These are phyloP conservation scores for Colletotrichum coccodes DNA, from an alignment of 2,329 filamentous ascomycete species.

Conservation along the genomic window DNA sequence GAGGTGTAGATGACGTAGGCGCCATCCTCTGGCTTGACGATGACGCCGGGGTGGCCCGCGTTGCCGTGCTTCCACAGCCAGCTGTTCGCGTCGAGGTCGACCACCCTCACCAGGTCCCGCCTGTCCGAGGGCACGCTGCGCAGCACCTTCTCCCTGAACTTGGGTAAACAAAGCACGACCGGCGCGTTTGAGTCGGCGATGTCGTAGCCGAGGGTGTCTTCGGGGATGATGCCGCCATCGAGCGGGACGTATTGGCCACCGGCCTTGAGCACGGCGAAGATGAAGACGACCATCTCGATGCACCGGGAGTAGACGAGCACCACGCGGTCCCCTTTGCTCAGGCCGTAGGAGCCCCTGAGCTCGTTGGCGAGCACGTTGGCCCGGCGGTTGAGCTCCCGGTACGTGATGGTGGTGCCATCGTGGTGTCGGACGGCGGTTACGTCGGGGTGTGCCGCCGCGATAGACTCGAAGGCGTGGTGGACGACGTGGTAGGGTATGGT, in stretches of 20 bases:
- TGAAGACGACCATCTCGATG: conserved; percentile 66
- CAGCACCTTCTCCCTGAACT: conserved; percentile 28
- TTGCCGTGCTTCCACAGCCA: conserved; percentile 30
- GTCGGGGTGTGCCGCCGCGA: conserved; percentile 47
- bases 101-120: conserved; percentile 18
- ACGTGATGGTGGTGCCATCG: conserved; percentile 51
- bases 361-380: conserved; percentile 54
- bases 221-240: conserved; percentile 63
- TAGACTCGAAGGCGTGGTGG: conserved; percentile 33
- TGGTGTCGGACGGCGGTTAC: conserved; percentile 49
- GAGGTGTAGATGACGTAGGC: conserved; percentile 66
- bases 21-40: conserved; percentile 48
- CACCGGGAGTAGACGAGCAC: conserved; percentile 66
- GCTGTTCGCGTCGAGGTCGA: conserved; percentile 29
- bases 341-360: conserved; percentile 48
- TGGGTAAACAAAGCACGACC: conserved; percentile 57
- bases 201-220: conserved; percentile 59
- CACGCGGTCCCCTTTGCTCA: conserved; percentile 56
- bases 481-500: conserved; percentile 29
- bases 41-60: conserved; percentile 30
- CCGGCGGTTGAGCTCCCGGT: conserved; percentile 53
- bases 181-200: conserved; percentile 55
- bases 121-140: conserved; percentile 21
- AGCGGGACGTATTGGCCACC: conserved; percentile 70
- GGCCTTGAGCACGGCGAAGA: conserved; percentile 64